These are phyloP conservation scores for Schwanniomyces vanrijiae DNA, from an alignment of 805 yeast species.

Conservation along the genomic window DNA sequence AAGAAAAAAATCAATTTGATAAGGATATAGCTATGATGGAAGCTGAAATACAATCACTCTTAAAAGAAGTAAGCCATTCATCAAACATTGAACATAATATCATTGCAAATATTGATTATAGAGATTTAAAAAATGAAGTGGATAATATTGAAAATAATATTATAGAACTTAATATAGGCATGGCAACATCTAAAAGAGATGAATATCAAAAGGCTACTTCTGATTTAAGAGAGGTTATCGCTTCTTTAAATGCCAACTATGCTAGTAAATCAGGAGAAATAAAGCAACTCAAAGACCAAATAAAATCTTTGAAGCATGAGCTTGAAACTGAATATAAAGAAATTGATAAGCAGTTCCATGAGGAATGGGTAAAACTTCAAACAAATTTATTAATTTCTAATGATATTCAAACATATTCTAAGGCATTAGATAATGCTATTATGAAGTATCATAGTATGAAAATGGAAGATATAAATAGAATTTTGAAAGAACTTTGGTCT, in stretches of 20 bases:
- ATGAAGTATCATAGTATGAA: constrained; percentile 89
- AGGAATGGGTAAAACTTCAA: constrained; percentile 74
- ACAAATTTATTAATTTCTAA: constrained; percentile 74
- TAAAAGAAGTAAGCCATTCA: constrained; percentile 52
- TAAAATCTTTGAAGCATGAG: constrained; percentile 54
- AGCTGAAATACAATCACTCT: constrained; percentile 29
- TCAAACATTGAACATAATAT: constrained; percentile 62
- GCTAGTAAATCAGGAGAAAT: constrained; percentile 85
- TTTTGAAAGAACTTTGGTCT: constrained; percentile 90
- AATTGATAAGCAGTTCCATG: constrained; percentile 60
- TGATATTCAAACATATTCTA: constrained; percentile 78
- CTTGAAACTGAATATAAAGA: constrained; percentile 68
- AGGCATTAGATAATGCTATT: constrained; percentile 87
- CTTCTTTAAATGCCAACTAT: constrained; percentile 58
- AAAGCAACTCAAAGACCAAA: constrained; percentile 76
- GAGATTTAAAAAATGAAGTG: constrained; percentile 43
- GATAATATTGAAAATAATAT: constrained; percentile 39
- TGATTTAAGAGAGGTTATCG: constrained; percentile 48
- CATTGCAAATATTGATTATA: constrained; percentile 61
- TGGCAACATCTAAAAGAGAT: constrained; percentile 61
- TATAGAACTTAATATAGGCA: constrained; percentile 44
- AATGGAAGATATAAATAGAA: constrained; percentile 89
- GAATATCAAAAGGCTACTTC: constrained; percentile 60
- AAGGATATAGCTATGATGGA: constrained; percentile 21
- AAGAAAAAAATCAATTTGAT: constrained; percentile 9